phyloP scores from a whole-genome alignment of 345 rosid species.

The Linum lewisii region DNA sequence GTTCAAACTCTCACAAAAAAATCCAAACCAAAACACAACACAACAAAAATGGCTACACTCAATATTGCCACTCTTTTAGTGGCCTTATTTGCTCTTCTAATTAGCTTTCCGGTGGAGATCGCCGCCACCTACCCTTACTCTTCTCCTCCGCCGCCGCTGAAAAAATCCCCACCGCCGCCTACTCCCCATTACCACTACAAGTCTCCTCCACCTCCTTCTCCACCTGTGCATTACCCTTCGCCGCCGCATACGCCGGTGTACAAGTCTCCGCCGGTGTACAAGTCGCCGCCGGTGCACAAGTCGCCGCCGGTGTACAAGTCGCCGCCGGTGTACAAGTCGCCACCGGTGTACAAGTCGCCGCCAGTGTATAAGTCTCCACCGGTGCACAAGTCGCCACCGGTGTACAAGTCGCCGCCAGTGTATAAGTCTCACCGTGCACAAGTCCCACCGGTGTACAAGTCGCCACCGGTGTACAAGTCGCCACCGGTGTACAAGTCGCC shows the following conservation, averaged over 20 bases:
- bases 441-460: slow-evolving; percentile 15
- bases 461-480: too few relatives aligned
- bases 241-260: neutral
- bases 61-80: slow-evolving; percentile 32
- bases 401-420: neutral
- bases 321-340: too few relatives aligned
- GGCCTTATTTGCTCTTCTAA: slow-evolving; percentile 26
- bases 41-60: slow-evolving; percentile 39
- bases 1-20: slow-evolving; percentile 10
- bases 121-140: slow-evolving; percentile 32
- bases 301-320: too few relatives aligned
- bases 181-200: slow-evolving; percentile 8
- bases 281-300: too few relatives aligned
- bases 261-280: neutral
- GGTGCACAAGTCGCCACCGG: neutral
- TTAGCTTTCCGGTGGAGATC: slow-evolving; percentile 32
- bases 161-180: slow-evolving; percentile 12
- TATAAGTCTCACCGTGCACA: too few relatives aligned
- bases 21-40: slow-evolving; percentile 28
- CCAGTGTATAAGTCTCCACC: neutral
- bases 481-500: slow-evolving; percentile 7
- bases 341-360: too few relatives aligned
- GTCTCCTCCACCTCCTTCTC: slow-evolving; percentile 22
- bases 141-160: slow-evolving; percentile 29
- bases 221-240: neutral